Percentiles rank a stretch among this genome's conserved stretches.
Conservation (phyloP, 208 protist species). For the Wallacemonas rigidus region DNA sequence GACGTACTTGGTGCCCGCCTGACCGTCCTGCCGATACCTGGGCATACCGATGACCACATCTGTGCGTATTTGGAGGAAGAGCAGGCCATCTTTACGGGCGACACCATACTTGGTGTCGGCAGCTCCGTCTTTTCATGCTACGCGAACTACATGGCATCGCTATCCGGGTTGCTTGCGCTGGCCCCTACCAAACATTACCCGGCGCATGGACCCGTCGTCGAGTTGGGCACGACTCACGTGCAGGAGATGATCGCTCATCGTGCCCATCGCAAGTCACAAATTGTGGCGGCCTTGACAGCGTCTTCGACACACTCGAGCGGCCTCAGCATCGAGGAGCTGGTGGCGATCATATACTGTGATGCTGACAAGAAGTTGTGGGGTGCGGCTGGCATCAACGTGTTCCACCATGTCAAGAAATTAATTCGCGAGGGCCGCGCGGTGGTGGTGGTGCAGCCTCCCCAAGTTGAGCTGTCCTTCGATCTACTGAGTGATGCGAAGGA, state of each 20-base stretch:
- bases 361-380: constrained; percentile 37
- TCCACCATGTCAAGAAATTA: constrained; percentile 69
- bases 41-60: constrained; percentile 74
- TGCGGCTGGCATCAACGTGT: constrained; percentile 61
- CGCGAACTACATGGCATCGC: constrained; percentile 59
- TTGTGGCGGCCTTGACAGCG: constrained; percentile 36
- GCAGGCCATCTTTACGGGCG: constrained; percentile 59
- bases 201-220: constrained; percentile 60
- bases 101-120: constrained; percentile 60
- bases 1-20: constrained; percentile 55
- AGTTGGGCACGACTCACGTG: constrained; percentile 40
- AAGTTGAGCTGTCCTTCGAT: constrained; percentile 8
- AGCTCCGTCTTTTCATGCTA: constrained; percentile 68
- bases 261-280: constrained; percentile 52
- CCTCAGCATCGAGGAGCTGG: constrained; percentile 40
- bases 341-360: constrained; percentile 47
- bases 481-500: constrained; percentile 44
- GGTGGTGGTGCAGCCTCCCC: constrained; percentile 28
- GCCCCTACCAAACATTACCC: constrained; percentile 48
- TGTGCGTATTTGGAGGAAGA: constrained; percentile 58
- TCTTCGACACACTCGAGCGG: constrained; percentile 5
- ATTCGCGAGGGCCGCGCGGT: constrained; percentile 36
- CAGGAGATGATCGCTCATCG: constrained; percentile 64
- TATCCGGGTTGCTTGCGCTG: constrained; percentile 32
- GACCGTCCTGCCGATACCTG: constrained; percentile 48